phyloP scores from a whole-genome alignment of 169 alveolate species.

The Eimeria maxima region DNA sequence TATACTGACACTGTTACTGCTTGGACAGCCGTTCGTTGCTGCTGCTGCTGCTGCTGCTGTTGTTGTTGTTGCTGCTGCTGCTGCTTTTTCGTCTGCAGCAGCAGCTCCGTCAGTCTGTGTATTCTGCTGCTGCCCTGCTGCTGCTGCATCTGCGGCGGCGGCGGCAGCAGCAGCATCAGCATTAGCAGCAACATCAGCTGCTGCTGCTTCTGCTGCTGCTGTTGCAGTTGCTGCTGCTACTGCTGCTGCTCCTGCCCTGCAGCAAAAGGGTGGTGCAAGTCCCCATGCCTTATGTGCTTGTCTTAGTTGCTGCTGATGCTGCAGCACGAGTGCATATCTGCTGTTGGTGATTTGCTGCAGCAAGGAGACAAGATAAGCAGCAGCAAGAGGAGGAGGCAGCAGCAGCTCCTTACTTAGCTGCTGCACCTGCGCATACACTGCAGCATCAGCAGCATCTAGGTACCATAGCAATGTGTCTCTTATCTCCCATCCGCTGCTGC shows the following conservation, averaged over 20 bases:
- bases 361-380: slow-evolving; percentile 2
- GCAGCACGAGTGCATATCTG: slow-evolving; percentile 6
- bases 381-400: slow-evolving; percentile 33
- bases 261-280: slow-evolving; percentile 49
- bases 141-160: neutral
- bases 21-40: neutral
- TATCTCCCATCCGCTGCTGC: slow-evolving; percentile 25
- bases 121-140: slow-evolving; percentile 34
- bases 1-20: neutral
- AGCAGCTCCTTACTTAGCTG: slow-evolving; percentile 35
- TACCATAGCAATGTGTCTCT: slow-evolving; percentile 8
- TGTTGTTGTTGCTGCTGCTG: no score
- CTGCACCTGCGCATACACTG: slow-evolving; percentile 46
- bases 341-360: slow-evolving; percentile 28
- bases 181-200: neutral
- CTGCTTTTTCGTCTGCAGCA: no score
- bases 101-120: neutral
- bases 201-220: neutral
- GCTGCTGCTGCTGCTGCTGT: slow-evolving; percentile 11
- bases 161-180: slow-evolving; percentile 15
- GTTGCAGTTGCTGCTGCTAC: neutral
- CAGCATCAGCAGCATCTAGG: slow-evolving; percentile 25
- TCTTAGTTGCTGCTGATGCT: slow-evolving; percentile 26
- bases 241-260: slow-evolving; percentile 52
- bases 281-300: slow-evolving; percentile 42